A percentile compares a stretch with the other conserved stretches of the same genome.
phyloP scores from a whole-genome alignment of 352 stramenopile species.

The Phytophthora chlamydospora region DNA sequence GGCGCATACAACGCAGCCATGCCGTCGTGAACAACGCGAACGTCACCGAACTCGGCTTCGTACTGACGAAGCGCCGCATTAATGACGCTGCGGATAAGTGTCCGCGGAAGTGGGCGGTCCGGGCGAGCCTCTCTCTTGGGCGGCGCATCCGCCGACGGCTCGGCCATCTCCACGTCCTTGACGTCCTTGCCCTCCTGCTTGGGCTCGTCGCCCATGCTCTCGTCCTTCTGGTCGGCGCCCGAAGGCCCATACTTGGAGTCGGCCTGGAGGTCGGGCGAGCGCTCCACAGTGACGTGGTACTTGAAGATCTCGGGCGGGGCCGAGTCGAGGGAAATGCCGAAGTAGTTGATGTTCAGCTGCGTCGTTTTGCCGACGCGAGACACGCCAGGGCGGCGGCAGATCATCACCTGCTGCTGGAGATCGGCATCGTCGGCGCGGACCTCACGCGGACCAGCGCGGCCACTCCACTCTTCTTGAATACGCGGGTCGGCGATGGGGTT shows the following conservation, averaged over 20 bases:
- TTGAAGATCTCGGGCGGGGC: constrained; percentile 59
- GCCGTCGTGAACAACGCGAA: constrained; percentile 64
- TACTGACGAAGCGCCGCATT: constrained; percentile 53
- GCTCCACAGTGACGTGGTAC: constrained; percentile 64
- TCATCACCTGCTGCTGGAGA: constrained; percentile 40
- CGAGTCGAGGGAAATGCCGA: constrained; percentile 52
- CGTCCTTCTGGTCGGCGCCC: constrained; percentile 40
- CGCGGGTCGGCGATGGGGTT: constrained; percentile 50
- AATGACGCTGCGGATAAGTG: constrained; percentile 55
- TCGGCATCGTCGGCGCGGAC: constrained; percentile 39
- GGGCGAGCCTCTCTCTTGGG: constrained; percentile 20
- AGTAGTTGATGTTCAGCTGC: constrained; percentile 64
- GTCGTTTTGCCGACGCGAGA: constrained; percentile 36
- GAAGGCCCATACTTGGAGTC: constrained; percentile 55
- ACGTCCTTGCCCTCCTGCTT: constrained; percentile 30
- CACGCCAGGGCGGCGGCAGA: constrained; percentile 49
- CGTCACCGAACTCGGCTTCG: constrained; percentile 45
- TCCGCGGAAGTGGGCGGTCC: constrained; percentile 42
- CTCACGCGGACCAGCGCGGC: constrained; percentile 28
- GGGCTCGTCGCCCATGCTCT: constrained; percentile 36
- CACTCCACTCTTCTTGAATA: constrained; percentile 51
- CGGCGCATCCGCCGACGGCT: constrained; percentile 14
- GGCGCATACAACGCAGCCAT: constrained; percentile 58
- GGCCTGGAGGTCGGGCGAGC: constrained; percentile 33
- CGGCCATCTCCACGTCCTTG: constrained; percentile 49